These are phyloP conservation scores for Botrytis tulipae DNA, from an alignment of 2,329 filamentous ascomycete species.

Conservation along the genomic window DNA sequence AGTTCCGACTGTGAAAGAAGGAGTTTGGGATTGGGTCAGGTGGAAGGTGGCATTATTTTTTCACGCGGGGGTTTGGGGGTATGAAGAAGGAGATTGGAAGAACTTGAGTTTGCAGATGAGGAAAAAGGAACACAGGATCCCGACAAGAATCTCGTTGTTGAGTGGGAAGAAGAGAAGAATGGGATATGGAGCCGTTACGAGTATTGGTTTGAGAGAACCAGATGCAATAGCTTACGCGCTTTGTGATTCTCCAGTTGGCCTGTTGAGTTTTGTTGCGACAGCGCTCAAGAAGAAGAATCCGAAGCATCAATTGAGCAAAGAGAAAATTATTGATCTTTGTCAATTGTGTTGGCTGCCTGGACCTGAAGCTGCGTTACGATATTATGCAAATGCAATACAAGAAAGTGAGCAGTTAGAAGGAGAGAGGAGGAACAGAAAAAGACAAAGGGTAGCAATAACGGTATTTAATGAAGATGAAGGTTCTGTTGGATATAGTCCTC, in stretches of 20 bases:
- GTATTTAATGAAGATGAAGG: conserved; percentile 29
- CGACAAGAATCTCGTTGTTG: conserved; percentile 21
- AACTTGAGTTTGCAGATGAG: conserved; percentile 38
- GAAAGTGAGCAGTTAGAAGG: conserved; percentile 26
- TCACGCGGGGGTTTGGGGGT: conserved; percentile 53
- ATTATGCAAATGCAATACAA: conserved; percentile 44
- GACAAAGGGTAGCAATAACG: conserved; percentile 30
- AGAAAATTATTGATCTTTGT: conserved; percentile 59
- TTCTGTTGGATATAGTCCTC: conserved; percentile 29
- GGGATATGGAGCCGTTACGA: conserved; percentile 24
- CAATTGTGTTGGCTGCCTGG: conserved; percentile 66
- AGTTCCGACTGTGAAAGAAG: conserved; percentile 47
- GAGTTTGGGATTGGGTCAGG: conserved; percentile 52
- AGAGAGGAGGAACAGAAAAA: conserved; percentile 11
- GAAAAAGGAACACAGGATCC: background rate
- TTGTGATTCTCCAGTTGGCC: conserved; percentile 59
- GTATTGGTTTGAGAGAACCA: conserved; percentile 32
- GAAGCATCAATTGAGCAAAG: conserved; percentile 44
- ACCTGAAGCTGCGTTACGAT: conserved; percentile 58
- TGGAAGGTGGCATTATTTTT: conserved; percentile 55
- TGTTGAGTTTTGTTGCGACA: conserved; percentile 55
- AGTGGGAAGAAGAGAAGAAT: background rate
- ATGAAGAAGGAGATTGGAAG: conserved; percentile 51
- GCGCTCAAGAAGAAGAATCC: conserved; percentile 45
- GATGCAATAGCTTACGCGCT: conserved; percentile 56